Evolutionary conservation across 768 basidiomycete genomes (phyloP), one percentile per base, ranked within the genome.

Genomic region (Tulasnella sp.): DNA sequence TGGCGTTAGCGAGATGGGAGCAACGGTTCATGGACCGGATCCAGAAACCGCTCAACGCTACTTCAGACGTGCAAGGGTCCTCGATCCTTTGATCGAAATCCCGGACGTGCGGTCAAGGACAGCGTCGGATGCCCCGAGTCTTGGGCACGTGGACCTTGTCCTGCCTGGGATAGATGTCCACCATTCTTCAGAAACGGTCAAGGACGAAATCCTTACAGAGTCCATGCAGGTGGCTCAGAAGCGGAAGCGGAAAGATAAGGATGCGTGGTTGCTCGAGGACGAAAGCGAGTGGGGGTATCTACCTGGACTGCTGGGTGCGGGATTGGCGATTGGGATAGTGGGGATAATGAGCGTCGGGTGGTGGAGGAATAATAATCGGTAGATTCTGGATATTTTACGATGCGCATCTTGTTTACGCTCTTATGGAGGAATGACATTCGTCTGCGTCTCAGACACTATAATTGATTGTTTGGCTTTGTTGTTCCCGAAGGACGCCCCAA

Each of bases 331-430:
- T 31, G 75, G 75, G n/a, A 69, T 76, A 1, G 69, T 76, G 7
- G 75, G 67, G 34, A 71, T 70, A 17, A 76, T 76, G 67, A 76
- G 75, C 34, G 75, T 68, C 17, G n/a, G 64, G n/a, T 76, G 75
- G 75, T 76, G 75, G 75, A 76, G 75, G 40, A 76, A 52, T 64
- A 68, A 76, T 49, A 76, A 70, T 31, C 73, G 73, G n/a, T 74
- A 74, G 73, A 64, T 64, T 12, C 25, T 25, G 25, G 58, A 14
- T 34, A 64, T 1, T 8, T 58, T 14, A 58, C 54, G 29, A 58
- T 58, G 12, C n/a, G 54, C n/a, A 6, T 11, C 29, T 29, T n/a
- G 8, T n/a, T 6, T n/a, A 25, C 29, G 29, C n/a, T 11, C 29
- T 58, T 58, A 58, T n/a, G 54, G 45, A 29, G 25, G 25, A 58